A percentile compares a stretch with the other conserved stretches of the same genome.
Evolutionary conservation across 495 filamentous ascomycete species (phyloP).

Genomic region (Penicillium pancosmium): DNA sequence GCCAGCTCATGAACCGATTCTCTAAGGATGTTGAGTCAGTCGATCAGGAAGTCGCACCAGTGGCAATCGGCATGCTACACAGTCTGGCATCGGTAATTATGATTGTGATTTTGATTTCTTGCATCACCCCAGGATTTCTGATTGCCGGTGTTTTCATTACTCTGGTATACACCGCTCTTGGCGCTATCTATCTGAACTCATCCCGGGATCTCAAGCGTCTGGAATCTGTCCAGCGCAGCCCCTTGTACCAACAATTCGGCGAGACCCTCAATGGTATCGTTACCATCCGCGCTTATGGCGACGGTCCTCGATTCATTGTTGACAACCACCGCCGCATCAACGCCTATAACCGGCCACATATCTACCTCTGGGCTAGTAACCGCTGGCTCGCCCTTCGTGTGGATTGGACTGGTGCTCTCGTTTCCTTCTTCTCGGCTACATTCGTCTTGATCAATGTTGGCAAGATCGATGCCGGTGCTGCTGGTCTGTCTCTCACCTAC

Average conservation of each 20-base stretch:
- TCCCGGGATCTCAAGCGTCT: constrained; percentile 93
- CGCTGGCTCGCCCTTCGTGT: constrained; percentile 95
- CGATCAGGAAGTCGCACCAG: constrained; percentile 93
- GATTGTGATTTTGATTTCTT: constrained; percentile 87
- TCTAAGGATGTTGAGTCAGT: constrained; percentile 95
- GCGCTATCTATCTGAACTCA: constrained; percentile 84
- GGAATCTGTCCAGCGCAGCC: constrained; percentile 92
- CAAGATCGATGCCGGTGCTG: constrained; percentile 87
- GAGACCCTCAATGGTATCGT: constrained; percentile 94
- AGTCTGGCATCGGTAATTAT: constrained; percentile 77
- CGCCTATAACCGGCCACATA: constrained; percentile 88
- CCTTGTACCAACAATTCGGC: constrained; percentile 97
- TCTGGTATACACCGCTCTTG: constrained; percentile 78
- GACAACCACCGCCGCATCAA: constrained; percentile 92
- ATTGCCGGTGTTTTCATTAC: constrained; percentile 86
- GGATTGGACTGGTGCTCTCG: constrained; percentile 86
- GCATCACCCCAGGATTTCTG: constrained; percentile 91
- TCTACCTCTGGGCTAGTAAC: constrained; percentile 96
- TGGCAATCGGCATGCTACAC: constrained; percentile 75
- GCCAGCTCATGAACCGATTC: constrained; percentile 98
- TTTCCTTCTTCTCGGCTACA: constrained; percentile 90
- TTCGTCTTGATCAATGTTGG: constrained; percentile 87
- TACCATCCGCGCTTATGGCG: constrained; percentile 97
- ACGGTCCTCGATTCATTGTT: constrained; percentile 88
- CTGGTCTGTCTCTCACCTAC: constrained; percentile 95